Evolutionary conservation across 2,329 filamentous ascomycete species (phyloP), one percentile per base, ranked within the genome.

Genomic region (Pseudogymnoascus sp.): DNA sequence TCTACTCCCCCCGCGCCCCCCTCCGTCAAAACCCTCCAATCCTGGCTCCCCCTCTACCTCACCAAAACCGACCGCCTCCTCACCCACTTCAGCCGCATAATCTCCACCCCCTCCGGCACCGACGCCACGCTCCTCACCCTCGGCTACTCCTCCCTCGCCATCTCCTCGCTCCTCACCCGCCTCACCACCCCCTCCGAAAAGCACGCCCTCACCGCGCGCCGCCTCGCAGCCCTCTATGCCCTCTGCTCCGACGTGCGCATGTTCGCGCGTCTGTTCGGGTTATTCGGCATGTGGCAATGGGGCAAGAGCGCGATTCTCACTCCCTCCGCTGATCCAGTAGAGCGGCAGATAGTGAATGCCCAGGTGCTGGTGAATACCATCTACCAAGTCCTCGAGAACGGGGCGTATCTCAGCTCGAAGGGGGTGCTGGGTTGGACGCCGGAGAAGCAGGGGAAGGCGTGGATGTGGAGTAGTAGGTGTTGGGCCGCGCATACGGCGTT

Each of bases 371-470:
- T 85, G 9, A 89, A 89, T 74, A 76, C 88, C 8, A 73, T 78
- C 8, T 96, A 89, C 78, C 92, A 97, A 76, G 77, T 84, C 1
- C 80, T 93, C 42, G 95, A 99, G 79, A 97, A 96, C 76, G 82
- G 83, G 40, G 89, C 89, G 14, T 96, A 89, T 77, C 82, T 97
- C 38, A 82, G 86, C 2, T 79, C 80, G 65, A 92, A 92, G 74
- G 87, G 88, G 18, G 83, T 96, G 3, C 72, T 96, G 60, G 80
- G 77, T 14, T 81, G 84, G 76, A 75, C 76, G 78, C 81, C 12
- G 79, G 82, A 59, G 16, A 82, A 82, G 59, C 82, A 89, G 73
- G 81, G 74, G 28, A 80, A 77, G 68, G 86, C 88, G 72, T 88
- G 84, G 75, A 74, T 86, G 16, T 90, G 88, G 86, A 92, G 89